A percentile compares a stretch with the other conserved stretches of the same genome.
Conservation (phyloP, 1,139 yeast genomes). For the Casaregolazyma lundiana region DNA sequence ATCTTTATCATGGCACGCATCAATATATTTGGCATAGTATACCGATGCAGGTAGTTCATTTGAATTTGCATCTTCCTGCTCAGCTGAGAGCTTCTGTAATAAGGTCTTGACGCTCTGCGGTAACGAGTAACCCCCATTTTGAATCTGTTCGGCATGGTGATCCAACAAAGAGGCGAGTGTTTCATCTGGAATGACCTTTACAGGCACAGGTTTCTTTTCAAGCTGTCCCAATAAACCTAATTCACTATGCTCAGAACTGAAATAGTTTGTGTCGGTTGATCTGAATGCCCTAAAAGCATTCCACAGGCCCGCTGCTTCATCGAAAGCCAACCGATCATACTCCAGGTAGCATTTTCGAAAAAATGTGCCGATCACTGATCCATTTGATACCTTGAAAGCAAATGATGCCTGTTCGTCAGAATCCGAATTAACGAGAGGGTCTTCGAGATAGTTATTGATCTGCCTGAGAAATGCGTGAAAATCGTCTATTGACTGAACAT, state of each 20-base stretch:
- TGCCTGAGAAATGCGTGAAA: constrained; percentile 14
- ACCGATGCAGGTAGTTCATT: constrained; percentile 56
- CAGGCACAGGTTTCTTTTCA: neutral
- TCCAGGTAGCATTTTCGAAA: constrained; percentile 43
- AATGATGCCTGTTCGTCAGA: neutral
- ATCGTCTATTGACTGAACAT: constrained; percentile 6
- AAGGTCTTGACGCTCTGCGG: constrained; percentile 10
- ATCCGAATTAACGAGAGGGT: constrained; percentile 3
- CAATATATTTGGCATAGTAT: constrained; percentile 61
- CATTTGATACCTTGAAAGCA: constrained; percentile 8
- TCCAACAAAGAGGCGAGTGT: constrained; percentile 52
- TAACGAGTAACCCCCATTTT: constrained; percentile 33
- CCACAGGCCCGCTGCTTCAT: constrained; percentile 52
- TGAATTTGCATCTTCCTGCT: constrained; percentile 36
- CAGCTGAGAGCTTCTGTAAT: constrained; percentile 37
- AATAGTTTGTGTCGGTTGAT: neutral
- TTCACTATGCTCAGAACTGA: neutral
- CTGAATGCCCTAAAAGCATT: constrained; percentile 39
- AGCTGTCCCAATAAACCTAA: constrained; percentile 2
- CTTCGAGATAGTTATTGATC: constrained; percentile 10
- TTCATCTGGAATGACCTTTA: constrained; percentile 40
- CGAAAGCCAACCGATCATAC: constrained; percentile 53
- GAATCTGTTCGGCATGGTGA: constrained; percentile 41
- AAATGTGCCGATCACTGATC: constrained; percentile 39
- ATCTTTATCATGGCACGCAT: constrained; percentile 56